Base-by-base conservation (phyloP, 2,329 filamentous ascomycete species). In the Aulographum hederae region DNA sequence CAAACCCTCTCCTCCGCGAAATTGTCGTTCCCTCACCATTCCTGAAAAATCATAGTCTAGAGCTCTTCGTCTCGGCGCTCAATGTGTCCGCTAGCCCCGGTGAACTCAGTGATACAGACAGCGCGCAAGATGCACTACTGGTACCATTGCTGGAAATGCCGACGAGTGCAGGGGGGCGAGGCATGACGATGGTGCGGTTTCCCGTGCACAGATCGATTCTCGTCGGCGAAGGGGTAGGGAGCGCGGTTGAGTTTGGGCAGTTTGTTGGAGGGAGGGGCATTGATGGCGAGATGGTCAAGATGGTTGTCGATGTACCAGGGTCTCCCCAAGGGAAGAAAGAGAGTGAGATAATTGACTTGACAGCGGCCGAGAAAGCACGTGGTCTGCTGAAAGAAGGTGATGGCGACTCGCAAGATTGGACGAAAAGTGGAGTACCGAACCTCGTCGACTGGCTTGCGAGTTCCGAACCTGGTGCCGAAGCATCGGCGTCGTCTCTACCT, bases 201-300 rank as follows among this genome's bases (percentile, higher is more conserved):
- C 85, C 86, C 0, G 82, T 94, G 1, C 86, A 95, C 47, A 79
- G 75, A 46, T 71, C 76, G 1, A 54, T 94, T 12, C 44, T 94
- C 6, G 66, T 92, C 6, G 73, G 72, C 0, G 66, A 79, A 30
- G 84, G 81, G 0, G 55, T 92, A 2, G 57, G 68, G 32, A 81
- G 78, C 5, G 69, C 77, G 1, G 61, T 74, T 4, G 58, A 65
- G 2, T 65, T 52, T 50, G 47, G 57, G 28, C 42, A 50, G 25
- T 50, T 60, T 39, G 49, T 49, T 12, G 44, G 38, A 40, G 29
- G 30, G 39, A 48, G 41, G 39, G 46, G 37, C 53, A 53, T 8
- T 8, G 21, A 25, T 25, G 21, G 21, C 8, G 33, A 56, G 53
- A 37, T 66, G 67, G 43, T 60, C 51, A 43, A 65, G 56, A 32